phyloP scores from a whole-genome alignment of 1,284 basidiomycete species.

The Rhodotorula sp. region DNA sequence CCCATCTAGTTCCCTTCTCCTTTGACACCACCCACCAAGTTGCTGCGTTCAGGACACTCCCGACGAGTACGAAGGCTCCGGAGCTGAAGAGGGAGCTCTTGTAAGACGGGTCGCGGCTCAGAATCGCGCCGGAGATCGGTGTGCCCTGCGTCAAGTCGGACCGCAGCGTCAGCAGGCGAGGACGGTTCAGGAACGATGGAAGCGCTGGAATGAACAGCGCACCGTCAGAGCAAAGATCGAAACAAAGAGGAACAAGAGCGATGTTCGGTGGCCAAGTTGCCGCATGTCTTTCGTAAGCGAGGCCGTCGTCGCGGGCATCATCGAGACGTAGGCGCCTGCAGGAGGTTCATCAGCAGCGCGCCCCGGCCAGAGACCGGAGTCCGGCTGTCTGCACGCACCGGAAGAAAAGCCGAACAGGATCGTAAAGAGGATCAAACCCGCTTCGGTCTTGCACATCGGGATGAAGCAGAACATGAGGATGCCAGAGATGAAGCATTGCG shows the following conservation, averaged over 20 bases:
- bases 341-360: no score
- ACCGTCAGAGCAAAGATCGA: constrained; percentile 45
- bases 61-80: constrained; percentile 42
- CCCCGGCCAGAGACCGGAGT: no score
- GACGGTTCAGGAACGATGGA: neutral
- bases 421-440: constrained; percentile 45
- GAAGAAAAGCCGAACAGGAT: constrained; percentile 48
- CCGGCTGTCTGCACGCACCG: constrained; percentile 18
- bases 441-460: constrained; percentile 31
- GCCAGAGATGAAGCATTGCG: constrained; percentile 36
- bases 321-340: constrained; percentile 18
- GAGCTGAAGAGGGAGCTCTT: constrained; percentile 42
- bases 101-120: constrained; percentile 42
- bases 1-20: constrained; percentile 46
- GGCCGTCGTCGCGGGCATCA: constrained; percentile 36
- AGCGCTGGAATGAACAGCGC: neutral
- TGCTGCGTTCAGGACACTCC: constrained; percentile 29
- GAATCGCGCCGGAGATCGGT: constrained; percentile 49
- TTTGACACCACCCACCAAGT: constrained; percentile 31
- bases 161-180: neutral
- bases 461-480: constrained; percentile 40
- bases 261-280: constrained; percentile 36
- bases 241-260: constrained; percentile 43
- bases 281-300: constrained; percentile 32
- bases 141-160: constrained; percentile 39